These are phyloP conservation scores for Grosmannia clavigera DNA, from an alignment of 2,329 filamentous ascomycete species.

Conservation along the genomic window DNA sequence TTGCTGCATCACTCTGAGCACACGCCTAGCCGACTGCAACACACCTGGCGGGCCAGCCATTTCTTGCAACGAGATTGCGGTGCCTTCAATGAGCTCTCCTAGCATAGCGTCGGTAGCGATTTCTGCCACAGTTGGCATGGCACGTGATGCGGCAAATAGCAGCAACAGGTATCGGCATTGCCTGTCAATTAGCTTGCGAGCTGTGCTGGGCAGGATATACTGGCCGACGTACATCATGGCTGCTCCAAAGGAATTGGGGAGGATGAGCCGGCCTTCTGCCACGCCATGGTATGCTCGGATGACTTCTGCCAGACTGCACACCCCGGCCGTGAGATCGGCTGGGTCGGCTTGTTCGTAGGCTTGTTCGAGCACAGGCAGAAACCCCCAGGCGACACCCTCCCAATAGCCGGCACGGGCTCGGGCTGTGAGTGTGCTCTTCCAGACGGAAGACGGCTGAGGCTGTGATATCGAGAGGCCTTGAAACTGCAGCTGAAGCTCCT, in stretches of 20 bases:
- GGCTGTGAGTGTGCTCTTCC: slow-evolving; percentile 2
- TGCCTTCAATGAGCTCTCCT: slow-evolving; percentile 6
- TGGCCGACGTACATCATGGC: slow-evolving; percentile 7
- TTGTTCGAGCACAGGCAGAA: not conserved
- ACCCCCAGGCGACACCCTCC: slow-evolving; percentile 5
- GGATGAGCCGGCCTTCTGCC: not conserved
- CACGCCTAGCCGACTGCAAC: slow-evolving; percentile 6
- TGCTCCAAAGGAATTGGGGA: slow-evolving; percentile 10
- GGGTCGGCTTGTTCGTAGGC: not conserved
- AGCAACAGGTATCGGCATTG: slow-evolving; percentile 13
- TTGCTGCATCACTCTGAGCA: not conserved
- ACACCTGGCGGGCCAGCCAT: slow-evolving; percentile 3
- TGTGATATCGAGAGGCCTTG: not conserved
- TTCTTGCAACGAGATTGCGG: slow-evolving; percentile 1
- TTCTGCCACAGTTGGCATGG: not conserved
- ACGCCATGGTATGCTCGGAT: slow-evolving; percentile 10
- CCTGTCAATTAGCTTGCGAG: slow-evolving; percentile 1
- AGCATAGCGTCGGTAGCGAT: slow-evolving; percentile 2
- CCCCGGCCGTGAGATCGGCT: slow-evolving; percentile 1
- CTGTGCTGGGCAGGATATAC: not conserved
- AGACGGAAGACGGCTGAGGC: not conserved
- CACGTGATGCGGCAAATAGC: slow-evolving; percentile 9
- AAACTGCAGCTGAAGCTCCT: slow-evolving; percentile 5
- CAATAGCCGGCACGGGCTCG: slow-evolving; percentile 8
- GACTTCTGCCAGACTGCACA: slow-evolving; percentile 6